phyloP scores from a whole-genome alignment of 2,329 filamentous ascomycete species.

The Gnomoniopsis smithogilvyi region DNA sequence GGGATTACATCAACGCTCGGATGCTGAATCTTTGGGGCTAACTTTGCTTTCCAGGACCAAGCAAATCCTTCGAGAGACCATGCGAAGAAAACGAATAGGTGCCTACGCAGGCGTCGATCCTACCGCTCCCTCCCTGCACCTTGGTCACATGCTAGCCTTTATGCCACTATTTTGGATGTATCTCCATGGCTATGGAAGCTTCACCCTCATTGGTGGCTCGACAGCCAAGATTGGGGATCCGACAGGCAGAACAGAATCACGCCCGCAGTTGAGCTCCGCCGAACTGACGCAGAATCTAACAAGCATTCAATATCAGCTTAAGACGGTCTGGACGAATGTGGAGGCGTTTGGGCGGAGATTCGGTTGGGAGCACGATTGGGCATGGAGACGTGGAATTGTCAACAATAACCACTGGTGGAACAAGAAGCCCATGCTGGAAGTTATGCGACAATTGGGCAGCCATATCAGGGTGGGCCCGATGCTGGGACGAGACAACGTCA shows the following conservation, averaged over 20 bases:
- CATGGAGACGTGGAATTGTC: slow-evolving; percentile 63
- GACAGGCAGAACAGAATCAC: slow-evolving; percentile 62
- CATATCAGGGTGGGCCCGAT: slow-evolving; percentile 79
- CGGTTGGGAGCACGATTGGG: slow-evolving; percentile 60
- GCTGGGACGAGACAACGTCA: slow-evolving; percentile 78
- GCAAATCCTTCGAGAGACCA: slow-evolving; percentile 56
- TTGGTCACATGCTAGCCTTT: slow-evolving; percentile 76
- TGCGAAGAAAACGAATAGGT: slow-evolving; percentile 64
- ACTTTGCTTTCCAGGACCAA: slow-evolving; percentile 9
- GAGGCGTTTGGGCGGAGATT: slow-evolving; percentile 62
- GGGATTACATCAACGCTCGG: background rate
- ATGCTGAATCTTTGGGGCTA: background rate
- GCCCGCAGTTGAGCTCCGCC: slow-evolving; percentile 49
- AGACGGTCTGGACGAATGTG: slow-evolving; percentile 72
- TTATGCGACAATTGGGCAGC: slow-evolving; percentile 70
- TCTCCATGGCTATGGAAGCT: slow-evolving; percentile 66
- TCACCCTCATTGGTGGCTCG: slow-evolving; percentile 68
- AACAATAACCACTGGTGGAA: slow-evolving; percentile 89
- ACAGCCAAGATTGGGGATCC: slow-evolving; percentile 80
- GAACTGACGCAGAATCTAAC: slow-evolving; percentile 62
- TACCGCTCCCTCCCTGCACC: slow-evolving; percentile 73
- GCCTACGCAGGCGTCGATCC: slow-evolving; percentile 82
- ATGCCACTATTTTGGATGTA: slow-evolving; percentile 87
- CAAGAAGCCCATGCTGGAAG: slow-evolving; percentile 66
- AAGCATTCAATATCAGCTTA: slow-evolving; percentile 67